phyloP scores from a whole-genome alignment of 2,329 filamentous ascomycete genomes.

The Macroventuria anomochaeta region DNA sequence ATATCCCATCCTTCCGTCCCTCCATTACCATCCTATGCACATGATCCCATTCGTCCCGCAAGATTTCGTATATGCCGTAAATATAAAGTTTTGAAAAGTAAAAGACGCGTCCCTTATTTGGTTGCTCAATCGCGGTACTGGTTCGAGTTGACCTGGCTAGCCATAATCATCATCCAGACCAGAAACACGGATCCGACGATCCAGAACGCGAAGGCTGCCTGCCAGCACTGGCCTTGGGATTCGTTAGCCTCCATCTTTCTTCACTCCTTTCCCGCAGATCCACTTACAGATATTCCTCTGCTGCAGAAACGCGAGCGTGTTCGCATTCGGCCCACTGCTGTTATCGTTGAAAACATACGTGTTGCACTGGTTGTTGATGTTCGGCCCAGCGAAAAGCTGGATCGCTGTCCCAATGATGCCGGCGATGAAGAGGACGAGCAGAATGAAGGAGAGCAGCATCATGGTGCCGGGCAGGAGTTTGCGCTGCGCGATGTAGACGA shows the following conservation, averaged over 20 bases:
- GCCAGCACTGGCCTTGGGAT: constrained; percentile 63
- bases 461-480: constrained; percentile 65
- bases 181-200: constrained; percentile 68
- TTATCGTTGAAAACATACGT: constrained; percentile 60
- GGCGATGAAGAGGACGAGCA: constrained; percentile 67
- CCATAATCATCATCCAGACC: constrained; percentile 71
- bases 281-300: constrained; percentile 67
- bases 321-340: constrained; percentile 56
- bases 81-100: constrained; percentile 4
- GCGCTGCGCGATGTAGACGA: constrained; percentile 62
- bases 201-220: constrained; percentile 68
- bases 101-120: background rate
- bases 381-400: constrained; percentile 65
- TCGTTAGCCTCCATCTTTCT: constrained; percentile 22
- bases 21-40: constrained; percentile 5
- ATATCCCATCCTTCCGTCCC: background rate
- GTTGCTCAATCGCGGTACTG: constrained; percentile 36
- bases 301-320: constrained; percentile 68
- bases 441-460: constrained; percentile 66
- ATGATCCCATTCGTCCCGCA: background rate
- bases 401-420: constrained; percentile 68
- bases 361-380: constrained; percentile 66
- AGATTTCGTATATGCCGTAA: constrained; percentile 1
- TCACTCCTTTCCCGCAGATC: background rate
- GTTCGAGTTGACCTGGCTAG: constrained; percentile 60